Percentiles rank a stretch among this genome's conserved stretches.
Conservation (phyloP, 1,284 basidiomycete species). For the Ustilago shanxiensis region DNA sequence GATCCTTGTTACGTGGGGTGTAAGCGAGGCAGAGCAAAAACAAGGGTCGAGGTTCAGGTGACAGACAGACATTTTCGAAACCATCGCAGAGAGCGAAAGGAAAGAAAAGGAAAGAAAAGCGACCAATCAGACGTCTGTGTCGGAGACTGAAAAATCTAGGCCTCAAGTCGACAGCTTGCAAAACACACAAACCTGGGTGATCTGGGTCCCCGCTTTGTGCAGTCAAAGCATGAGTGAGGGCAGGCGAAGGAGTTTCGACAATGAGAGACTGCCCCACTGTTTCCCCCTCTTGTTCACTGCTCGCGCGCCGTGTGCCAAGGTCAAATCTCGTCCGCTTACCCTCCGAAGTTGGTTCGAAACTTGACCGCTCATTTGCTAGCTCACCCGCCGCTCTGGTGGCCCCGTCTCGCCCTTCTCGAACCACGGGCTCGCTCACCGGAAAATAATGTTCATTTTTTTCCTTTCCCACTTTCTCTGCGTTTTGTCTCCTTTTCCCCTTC, state of each 20-base stretch:
- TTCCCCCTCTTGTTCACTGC: neutral
- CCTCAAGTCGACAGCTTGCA: constrained; percentile 16
- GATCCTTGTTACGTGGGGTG: neutral
- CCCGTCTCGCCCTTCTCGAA: neutral
- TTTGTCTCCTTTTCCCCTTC: neutral
- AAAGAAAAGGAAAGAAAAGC: neutral
- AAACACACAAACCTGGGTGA: constrained; percentile 10
- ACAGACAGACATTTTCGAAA: neutral
- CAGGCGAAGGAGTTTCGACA: neutral
- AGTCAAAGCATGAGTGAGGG: neutral
- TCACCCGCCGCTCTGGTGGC: neutral
- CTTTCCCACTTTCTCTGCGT: neutral
- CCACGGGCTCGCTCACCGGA: neutral
- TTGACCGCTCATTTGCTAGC: constrained; percentile 9
- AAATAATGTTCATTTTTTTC: constrained; percentile 1
- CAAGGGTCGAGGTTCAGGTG: neutral
- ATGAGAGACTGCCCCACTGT: constrained; percentile 1
- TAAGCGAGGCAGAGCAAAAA: neutral
- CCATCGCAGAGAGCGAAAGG: neutral
- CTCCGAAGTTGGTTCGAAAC: constrained; percentile 21
- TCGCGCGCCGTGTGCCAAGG: neutral
- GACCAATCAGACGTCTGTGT: constrained; percentile 9
- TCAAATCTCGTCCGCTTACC: neutral
- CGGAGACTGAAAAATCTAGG: constrained; percentile 35
- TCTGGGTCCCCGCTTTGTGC: constrained; percentile 30